Percentiles rank a stretch among this genome's conserved stretches.
Evolutionary conservation across 2,329 filamentous ascomycete genomes (phyloP).

Genomic region (Huntiella savannae): DNA sequence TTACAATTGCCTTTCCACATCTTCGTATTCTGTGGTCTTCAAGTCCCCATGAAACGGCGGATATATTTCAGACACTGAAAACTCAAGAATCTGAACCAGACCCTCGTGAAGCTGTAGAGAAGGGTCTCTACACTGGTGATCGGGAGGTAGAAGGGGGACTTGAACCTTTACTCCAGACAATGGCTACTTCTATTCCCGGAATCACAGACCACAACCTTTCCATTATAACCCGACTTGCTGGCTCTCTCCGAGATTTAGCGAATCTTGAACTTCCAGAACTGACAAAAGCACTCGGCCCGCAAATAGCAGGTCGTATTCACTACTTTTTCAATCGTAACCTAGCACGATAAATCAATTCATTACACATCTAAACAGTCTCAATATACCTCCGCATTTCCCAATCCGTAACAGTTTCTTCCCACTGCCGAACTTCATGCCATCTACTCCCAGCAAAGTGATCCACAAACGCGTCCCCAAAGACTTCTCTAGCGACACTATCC

Average conservation of each 20-base stretch:
- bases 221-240: slow-evolving; percentile 50
- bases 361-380: slow-evolving; percentile 40
- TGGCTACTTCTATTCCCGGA: slow-evolving; percentile 55
- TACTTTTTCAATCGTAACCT: slow-evolving; percentile 58
- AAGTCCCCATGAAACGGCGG: slow-evolving; percentile 85
- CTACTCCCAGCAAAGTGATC: slow-evolving; percentile 87
- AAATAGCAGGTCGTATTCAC: slow-evolving; percentile 56
- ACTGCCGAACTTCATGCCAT: slow-evolving; percentile 75
- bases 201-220: slow-evolving; percentile 63
- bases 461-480: slow-evolving; percentile 88
- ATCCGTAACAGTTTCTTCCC: slow-evolving; percentile 93
- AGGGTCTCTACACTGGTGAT: slow-evolving; percentile 46
- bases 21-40: slow-evolving; percentile 87
- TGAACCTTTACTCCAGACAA: slow-evolving; percentile 17
- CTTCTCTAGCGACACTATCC: slow-evolving; percentile 76
- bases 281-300: slow-evolving; percentile 53
- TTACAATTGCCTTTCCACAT: slow-evolving; percentile 79
- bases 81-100: slow-evolving; percentile 79
- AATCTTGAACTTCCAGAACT: slow-evolving; percentile 67
- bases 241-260: slow-evolving; percentile 63
- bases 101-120: slow-evolving; percentile 65
- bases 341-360: not conserved
- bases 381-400: slow-evolving; percentile 74
- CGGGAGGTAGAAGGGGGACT: slow-evolving; percentile 15
- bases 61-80: slow-evolving; percentile 91